Base-by-base conservation (phyloP, 2,329 filamentous ascomycete species). In the Karstenula rhodostoma region DNA sequence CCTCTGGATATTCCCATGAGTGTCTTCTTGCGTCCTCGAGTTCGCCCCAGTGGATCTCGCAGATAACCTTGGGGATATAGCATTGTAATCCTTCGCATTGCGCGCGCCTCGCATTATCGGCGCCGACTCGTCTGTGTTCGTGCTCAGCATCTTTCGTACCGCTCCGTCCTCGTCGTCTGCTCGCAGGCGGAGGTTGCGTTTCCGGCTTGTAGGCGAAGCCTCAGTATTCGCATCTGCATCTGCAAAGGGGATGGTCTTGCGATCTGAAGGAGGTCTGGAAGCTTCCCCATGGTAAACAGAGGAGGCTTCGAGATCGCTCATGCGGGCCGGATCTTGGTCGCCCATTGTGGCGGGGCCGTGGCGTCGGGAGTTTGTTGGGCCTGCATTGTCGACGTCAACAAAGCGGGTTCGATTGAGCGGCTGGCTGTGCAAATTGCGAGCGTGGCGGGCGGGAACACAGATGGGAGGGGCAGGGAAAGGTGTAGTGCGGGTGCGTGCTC, bases 51-150 rank as follows among this genome's bases (percentile, higher is more conserved):
- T 57, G 37, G 40, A 47, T 27, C 43, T 51, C 35, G 56, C 62
- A 13, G 49, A 19, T 19, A 66, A 60, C 2, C 40, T 19, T 9
- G 60, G 70, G 1, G 66, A 70, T 50, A 75, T 73, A 10, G 71
- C 66, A 10, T 70, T 60, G 53, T 75, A 75, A 32, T 71, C 68
- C 48, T 57, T 59, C 1, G 7, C 44, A 17, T 3, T 32, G 10
- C 2, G 12, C 17, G 25, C 43, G 54, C 19, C 56, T 51, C 33
- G 50, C 53, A 25, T 64, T 33, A 76, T 75, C 15, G 73, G 69
- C 10, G 64, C 67, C 9, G 64, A 62, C 62, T 82, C 80, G 57
- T 40, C 37, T n/a, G 37, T 5, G 37, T n/a, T 40, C n/a, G 17
- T n/a, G 17, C 1, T 40, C 8, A 15, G n/a, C 37, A 40, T 40